phyloP scores from a whole-genome alignment of 305 asterid species.

The Caryopteris hybrid region DNA sequence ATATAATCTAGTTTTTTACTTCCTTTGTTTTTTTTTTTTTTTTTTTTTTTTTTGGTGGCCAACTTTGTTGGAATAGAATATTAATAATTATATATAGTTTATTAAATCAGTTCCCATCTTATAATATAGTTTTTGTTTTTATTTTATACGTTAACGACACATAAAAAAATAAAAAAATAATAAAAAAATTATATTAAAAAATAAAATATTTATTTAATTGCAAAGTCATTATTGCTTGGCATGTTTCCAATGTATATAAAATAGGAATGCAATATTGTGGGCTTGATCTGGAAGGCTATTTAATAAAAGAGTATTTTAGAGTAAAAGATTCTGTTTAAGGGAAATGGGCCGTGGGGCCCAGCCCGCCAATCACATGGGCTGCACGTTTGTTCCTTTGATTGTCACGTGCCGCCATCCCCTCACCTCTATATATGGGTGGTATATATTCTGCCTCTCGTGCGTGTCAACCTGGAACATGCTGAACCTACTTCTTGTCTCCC shows the following conservation, averaged over 20 bases:
- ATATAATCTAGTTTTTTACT: slow-evolving; percentile 15
- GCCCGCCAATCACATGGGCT: slow-evolving; percentile 37
- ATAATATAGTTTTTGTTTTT: not conserved
- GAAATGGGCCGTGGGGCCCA: slow-evolving; percentile 35
- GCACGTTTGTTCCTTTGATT: slow-evolving; percentile 26
- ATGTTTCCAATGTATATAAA: not conserved
- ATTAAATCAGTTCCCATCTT: too few species aligned
- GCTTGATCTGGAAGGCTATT: slow-evolving; percentile 18
- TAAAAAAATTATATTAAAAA: too few species aligned
- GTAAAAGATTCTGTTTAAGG: slow-evolving; percentile 23
- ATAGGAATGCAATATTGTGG: too few species aligned
- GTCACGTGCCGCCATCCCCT: slow-evolving; percentile 34
- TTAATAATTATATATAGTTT: not conserved
- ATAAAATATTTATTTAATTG: not conserved
- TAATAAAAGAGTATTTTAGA: slow-evolving; percentile 13
- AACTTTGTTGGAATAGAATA: slow-evolving; percentile 2
- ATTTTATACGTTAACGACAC: not conserved
- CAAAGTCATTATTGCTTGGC: slow-evolving; percentile 12
- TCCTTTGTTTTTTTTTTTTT: too few species aligned
- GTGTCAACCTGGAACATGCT: slow-evolving; percentile 17
- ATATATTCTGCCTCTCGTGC: not conserved
- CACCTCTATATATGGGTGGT: not conserved
- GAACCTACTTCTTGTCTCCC: slow-evolving; percentile 13
- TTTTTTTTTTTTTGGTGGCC: not conserved
- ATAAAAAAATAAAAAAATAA: too few species aligned